phyloP scores from a whole-genome alignment of 2,329 filamentous ascomycete species.

The Gyromitra esculenta region DNA sequence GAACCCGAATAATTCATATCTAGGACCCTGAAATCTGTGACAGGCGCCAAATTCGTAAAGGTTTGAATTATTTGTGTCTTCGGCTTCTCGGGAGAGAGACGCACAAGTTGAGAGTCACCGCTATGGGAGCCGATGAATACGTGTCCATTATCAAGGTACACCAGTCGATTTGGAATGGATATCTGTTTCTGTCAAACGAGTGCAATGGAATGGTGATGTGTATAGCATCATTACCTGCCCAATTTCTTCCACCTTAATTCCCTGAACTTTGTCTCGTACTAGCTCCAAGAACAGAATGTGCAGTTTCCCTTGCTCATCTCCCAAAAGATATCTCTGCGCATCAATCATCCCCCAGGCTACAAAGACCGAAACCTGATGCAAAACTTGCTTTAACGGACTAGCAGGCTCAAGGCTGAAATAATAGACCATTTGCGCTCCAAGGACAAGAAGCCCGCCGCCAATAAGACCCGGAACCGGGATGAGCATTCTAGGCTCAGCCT shows the following conservation, averaged over 20 bases:
- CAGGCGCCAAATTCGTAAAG: slow-evolving; percentile 84
- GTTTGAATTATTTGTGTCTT: slow-evolving; percentile 76
- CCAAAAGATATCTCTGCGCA: slow-evolving; percentile 82
- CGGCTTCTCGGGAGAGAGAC: slow-evolving; percentile 66
- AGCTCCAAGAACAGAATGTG: slow-evolving; percentile 84
- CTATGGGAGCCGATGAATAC: slow-evolving; percentile 92
- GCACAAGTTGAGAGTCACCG: slow-evolving; percentile 86
- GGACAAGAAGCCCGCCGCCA: slow-evolving; percentile 71
- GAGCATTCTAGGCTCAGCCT: slow-evolving; percentile 69
- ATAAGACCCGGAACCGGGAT: slow-evolving; percentile 68
- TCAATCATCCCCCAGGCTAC: slow-evolving; percentile 92
- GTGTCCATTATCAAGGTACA: slow-evolving; percentile 77
- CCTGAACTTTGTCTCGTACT: slow-evolving; percentile 72
- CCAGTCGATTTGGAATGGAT: slow-evolving; percentile 62
- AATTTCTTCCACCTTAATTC: slow-evolving; percentile 75
- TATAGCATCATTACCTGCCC: slow-evolving; percentile 61
- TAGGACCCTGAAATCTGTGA: slow-evolving; percentile 95
- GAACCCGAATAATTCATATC: slow-evolving; percentile 90
- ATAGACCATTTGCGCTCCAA: slow-evolving; percentile 81
- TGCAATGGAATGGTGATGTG: background rate
- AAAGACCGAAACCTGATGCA: slow-evolving; percentile 83
- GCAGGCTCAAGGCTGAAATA: slow-evolving; percentile 68
- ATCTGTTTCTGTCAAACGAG: slow-evolving; percentile 38
- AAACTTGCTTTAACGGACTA: slow-evolving; percentile 66
- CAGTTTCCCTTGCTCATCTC: slow-evolving; percentile 87